These are phyloP conservation scores for Auricularia cornea DNA, from an alignment of 768 basidiomycete species.

Conservation along the genomic window DNA sequence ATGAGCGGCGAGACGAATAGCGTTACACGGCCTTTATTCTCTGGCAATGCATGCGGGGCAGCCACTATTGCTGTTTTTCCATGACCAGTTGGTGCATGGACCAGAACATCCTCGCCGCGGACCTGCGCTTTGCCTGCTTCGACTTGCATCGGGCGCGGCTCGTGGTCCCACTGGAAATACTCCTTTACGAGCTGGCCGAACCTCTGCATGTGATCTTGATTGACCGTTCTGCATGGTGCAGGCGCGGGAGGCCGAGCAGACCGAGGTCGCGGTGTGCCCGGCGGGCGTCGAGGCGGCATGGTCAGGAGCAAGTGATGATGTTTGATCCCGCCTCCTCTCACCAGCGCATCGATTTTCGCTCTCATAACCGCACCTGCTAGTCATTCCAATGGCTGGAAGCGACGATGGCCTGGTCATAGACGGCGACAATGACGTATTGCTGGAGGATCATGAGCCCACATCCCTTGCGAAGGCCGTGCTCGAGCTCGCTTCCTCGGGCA, in stretches of 20 bases:
- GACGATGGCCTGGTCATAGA: too few relatives aligned
- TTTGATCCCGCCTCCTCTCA: too few relatives aligned
- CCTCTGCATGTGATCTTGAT: conserved; percentile 8
- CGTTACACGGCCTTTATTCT: conserved; percentile 22
- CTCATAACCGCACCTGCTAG: too few relatives aligned
- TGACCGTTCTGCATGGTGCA: background rate
- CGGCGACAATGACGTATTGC: too few relatives aligned
- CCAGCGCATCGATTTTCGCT: too few relatives aligned
- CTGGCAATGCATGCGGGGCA: conserved; percentile 25
- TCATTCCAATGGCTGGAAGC: too few relatives aligned
- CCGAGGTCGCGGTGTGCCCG: too few relatives aligned
- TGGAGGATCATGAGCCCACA: too few relatives aligned
- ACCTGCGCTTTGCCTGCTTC: conserved; percentile 24
- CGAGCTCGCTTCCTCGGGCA: too few relatives aligned
- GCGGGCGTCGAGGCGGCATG: too few relatives aligned
- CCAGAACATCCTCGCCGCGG: conserved; percentile 21
- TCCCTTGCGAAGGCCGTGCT: too few relatives aligned
- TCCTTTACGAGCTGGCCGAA: conserved; percentile 11
- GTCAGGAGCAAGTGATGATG: too few relatives aligned
- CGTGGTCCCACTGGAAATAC: conserved; percentile 17
- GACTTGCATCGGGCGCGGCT: conserved; percentile 21
- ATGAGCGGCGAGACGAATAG: conserved; percentile 33
- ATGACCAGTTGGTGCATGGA: conserved; percentile 30
- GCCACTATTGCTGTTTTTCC: conserved; percentile 34
- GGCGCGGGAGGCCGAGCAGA: conserved; percentile 5